Evolutionary conservation across 129 eudicot genomes (phyloP).

Genomic region (Escallonia rubra): DNA sequence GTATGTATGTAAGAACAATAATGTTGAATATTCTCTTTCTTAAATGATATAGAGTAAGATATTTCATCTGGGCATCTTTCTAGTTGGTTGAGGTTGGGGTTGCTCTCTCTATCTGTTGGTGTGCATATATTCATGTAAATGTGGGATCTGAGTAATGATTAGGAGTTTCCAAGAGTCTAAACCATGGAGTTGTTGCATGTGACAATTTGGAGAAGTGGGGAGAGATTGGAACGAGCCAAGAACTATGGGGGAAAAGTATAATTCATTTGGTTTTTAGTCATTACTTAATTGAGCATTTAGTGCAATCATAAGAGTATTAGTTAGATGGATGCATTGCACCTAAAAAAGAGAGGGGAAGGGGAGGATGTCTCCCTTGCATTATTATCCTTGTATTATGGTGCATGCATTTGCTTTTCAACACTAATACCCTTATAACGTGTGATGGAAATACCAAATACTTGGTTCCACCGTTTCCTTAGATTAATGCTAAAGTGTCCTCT

Average conservation of each 20-base stretch:
- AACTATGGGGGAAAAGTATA: not conserved
- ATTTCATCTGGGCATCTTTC: constrained; percentile 6
- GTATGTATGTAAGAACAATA: no score
- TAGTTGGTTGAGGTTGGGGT: constrained; percentile 3
- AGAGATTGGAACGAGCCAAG: not conserved
- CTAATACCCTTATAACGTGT: no score
- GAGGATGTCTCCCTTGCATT: constrained; percentile 11
- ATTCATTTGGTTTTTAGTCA: not conserved
- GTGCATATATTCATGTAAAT: not conserved
- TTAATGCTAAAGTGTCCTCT: no score
- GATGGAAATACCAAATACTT: no score
- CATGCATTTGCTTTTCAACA: constrained; percentile 20
- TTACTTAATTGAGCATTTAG: not conserved
- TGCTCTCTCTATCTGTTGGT: constrained; percentile 10
- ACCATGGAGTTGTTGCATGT: constrained; percentile 19
- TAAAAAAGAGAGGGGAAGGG: constrained; percentile 8
- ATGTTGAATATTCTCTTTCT: no score
- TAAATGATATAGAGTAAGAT: no score
- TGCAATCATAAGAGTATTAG: constrained; percentile 10
- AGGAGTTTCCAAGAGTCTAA: constrained; percentile 15
- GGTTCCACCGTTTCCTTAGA: no score
- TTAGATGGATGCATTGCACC: constrained; percentile 33
- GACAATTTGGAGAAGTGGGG: constrained; percentile 18
- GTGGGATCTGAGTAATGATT: constrained; percentile 35
- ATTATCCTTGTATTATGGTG: constrained; percentile 1